phyloP scores from a whole-genome alignment of 2,329 filamentous ascomycete genomes.

The Pseudonectria foliicola region DNA sequence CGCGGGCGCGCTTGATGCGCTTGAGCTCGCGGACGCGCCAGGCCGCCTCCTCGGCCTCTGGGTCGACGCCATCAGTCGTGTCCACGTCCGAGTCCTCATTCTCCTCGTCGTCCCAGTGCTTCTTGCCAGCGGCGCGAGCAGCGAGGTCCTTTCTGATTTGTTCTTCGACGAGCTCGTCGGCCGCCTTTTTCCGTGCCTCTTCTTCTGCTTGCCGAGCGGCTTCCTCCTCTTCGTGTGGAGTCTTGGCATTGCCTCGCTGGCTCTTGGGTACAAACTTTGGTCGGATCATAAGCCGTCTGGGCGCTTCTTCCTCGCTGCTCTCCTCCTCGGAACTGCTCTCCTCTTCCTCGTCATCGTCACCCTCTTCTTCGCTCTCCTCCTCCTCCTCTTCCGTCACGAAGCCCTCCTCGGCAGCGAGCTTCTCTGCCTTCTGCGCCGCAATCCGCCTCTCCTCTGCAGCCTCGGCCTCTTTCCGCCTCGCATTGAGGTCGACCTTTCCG shows the following conservation, averaged over 20 bases:
- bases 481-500: conserved; percentile 45
- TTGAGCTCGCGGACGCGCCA: conserved; percentile 92
- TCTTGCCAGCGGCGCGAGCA: conserved; percentile 67
- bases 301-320: conserved; percentile 50
- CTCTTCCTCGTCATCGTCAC: conserved; percentile 28
- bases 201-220: conserved; percentile 41
- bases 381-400: conserved; percentile 54
- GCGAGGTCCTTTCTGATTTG: conserved; percentile 78
- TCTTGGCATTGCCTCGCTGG: conserved; percentile 35
- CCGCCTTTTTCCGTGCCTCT: conserved; percentile 58
- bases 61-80: conserved; percentile 80
- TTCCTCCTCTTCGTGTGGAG: conserved; percentile 27
- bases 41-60: conserved; percentile 79
- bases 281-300: conserved; percentile 50
- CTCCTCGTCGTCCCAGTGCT: conserved; percentile 80
- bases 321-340: conserved; percentile 38
- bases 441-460: conserved; percentile 40
- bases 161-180: conserved; percentile 77
- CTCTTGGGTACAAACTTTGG: conserved; percentile 58
- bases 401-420: conserved; percentile 50
- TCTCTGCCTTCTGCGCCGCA: conserved; percentile 44
- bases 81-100: conserved; percentile 70
- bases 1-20: conserved; percentile 79
- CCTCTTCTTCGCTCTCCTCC: conserved; percentile 27
- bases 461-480: conserved; percentile 38